phyloP scores from a whole-genome alignment of 371 early-diverging fungal species.

The Actinomucor elegans region DNA sequence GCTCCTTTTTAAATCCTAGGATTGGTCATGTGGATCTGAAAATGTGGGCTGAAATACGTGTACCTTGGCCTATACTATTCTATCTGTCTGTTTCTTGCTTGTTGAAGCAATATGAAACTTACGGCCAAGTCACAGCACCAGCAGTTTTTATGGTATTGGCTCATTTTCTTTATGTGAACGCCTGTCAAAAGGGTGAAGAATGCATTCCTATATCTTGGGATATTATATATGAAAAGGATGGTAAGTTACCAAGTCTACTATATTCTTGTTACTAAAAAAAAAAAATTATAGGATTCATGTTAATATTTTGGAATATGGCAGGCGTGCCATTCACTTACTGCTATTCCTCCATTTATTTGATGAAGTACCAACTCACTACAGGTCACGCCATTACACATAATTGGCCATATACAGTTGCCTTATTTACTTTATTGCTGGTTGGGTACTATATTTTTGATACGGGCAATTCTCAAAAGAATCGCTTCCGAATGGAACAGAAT shows the following conservation, averaged over 20 bases:
- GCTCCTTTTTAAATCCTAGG: conserved; percentile 76
- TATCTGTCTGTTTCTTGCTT: conserved; percentile 65
- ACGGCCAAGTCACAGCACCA: conserved; percentile 65
- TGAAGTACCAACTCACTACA: conserved; percentile 45
- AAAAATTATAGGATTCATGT: conserved; percentile 50
- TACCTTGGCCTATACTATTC: conserved; percentile 71
- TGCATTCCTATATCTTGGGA: conserved; percentile 79
- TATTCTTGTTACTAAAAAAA: not conserved
- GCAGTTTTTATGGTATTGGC: conserved; percentile 73
- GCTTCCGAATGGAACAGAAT: conserved; percentile 76
- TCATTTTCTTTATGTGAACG: conserved; percentile 74
- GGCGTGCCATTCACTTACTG: conserved; percentile 67
- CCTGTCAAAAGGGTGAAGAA: conserved; percentile 79
- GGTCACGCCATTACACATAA: conserved; percentile 43
- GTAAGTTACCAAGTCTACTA: too few relatives aligned
- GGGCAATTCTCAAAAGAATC: conserved; percentile 86
- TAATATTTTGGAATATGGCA: conserved; percentile 64
- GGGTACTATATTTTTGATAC: conserved; percentile 59
- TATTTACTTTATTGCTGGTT: conserved; percentile 8
- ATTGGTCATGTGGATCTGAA: conserved; percentile 77
- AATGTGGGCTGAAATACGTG: conserved; percentile 84
- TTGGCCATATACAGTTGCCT: conserved; percentile 29
- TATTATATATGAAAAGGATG: conserved; percentile 59
- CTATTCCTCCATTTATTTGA: conserved; percentile 54
- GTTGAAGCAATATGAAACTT: conserved; percentile 68